A percentile compares a stretch with the other conserved stretches of the same genome.
These are phyloP conservation scores for Tympanopsis confertula DNA, from an alignment of 2,329 filamentous ascomycete species.

Conservation along the genomic window DNA sequence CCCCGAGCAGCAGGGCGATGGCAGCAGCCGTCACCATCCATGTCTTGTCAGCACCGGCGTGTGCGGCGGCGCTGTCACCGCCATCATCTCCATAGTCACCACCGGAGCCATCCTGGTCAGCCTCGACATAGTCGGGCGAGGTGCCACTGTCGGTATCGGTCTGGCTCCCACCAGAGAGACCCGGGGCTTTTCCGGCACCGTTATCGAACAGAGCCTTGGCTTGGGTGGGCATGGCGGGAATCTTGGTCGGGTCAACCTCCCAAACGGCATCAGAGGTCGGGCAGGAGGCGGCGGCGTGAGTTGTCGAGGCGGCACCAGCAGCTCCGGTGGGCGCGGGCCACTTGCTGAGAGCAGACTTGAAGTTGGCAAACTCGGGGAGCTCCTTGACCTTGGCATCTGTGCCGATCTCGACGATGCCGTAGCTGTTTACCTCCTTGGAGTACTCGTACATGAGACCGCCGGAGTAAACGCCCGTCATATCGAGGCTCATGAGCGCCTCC, in stretches of 20 bases:
- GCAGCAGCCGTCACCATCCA: too few species aligned
- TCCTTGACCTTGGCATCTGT: not conserved
- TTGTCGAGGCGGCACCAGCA: slow-evolving; percentile 1
- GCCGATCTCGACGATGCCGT: slow-evolving; percentile 32
- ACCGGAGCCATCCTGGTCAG: not conserved
- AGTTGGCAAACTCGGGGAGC: slow-evolving; percentile 1
- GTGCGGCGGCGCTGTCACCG: not conserved
- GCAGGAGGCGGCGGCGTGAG: slow-evolving; percentile 9
- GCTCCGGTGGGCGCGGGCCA: not conserved
- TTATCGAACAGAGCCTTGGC: not conserved
- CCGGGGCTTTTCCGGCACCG: too few species aligned
- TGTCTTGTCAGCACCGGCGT: too few species aligned
- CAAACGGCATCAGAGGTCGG: not conserved
- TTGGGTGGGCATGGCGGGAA: not conserved
- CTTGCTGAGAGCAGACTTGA: not conserved
- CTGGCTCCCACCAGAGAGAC: not conserved
- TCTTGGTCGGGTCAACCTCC: not conserved
- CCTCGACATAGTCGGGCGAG: not conserved
- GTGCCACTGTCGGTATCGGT: not conserved
- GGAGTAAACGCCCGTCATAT: slow-evolving; percentile 58
- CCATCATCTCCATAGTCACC: not conserved
- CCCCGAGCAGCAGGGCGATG: too few species aligned
- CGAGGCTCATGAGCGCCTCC: slow-evolving; percentile 39
- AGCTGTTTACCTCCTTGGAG: slow-evolving; percentile 44
- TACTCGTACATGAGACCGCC: slow-evolving; percentile 63